Evolutionary conservation across 2,329 filamentous ascomycete genomes (phyloP), one percentile per base, ranked within the genome.

Genomic region (Sordariomycetes sp.): DNA sequence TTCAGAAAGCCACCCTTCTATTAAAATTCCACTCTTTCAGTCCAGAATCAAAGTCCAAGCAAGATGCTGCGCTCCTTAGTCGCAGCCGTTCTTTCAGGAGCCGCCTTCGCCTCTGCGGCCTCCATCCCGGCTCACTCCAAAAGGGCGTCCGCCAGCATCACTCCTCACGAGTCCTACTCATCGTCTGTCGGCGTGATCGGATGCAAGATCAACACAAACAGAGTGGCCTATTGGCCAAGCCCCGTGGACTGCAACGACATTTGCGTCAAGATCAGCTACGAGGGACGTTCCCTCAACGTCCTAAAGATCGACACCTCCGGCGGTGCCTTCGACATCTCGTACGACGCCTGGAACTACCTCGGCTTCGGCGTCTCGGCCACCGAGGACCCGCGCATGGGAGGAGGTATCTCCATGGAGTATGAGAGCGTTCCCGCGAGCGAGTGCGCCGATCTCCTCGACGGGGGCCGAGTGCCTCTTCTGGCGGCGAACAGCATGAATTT

Each of bases 341-440:
- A 76, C 58, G 72, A 77, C 41, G 72, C 72, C 33, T 78, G 70
- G 70, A 75, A 73, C 59, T 68, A 68, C 46, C 68, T 78, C 23
- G 52, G 54, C 44, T 69, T 62, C 21, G 72, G 71, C 41, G 45
- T 61, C 40, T 57, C 61, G 11, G 72, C 71, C 25, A 56, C 53
- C 7, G 49, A 58, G 11, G 47, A 59, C 30, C 70, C 71, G 9
- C 53, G 59, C 3, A 35, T 48, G 21, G 71, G 71, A 37, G 72
- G 72, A 29, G 63, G 64, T 30, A 54, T 70, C 28, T 45, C 54
- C 26, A 72, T 75, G 59, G 52, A 64, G 28, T 75, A 63, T 46
- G 59, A 70, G 47, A 50, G 59, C 21, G 63, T 70, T 33, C 51
- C 62, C 37, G 57, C 66, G 37, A 56, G 55, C 33, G 57, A 68